These are phyloP conservation scores for Fusarium hainanense DNA, from an alignment of 2,329 filamentous ascomycete genomes.

Conservation along the genomic window DNA sequence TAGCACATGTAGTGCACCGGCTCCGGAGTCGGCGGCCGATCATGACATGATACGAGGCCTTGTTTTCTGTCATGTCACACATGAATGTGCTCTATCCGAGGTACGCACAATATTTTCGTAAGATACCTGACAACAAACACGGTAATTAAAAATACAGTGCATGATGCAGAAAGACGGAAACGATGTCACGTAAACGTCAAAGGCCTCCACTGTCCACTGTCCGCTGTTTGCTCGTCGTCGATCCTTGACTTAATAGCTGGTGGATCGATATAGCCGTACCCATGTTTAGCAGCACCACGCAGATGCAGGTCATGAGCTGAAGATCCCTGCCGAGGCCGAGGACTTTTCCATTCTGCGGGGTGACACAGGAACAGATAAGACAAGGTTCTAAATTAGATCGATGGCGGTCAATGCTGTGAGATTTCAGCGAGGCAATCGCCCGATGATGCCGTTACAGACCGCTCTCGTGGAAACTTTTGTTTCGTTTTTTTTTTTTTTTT, in stretches of 20 bases:
- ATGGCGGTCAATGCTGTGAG: constrained; percentile 38
- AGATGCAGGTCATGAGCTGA: constrained; percentile 34
- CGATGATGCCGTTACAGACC: constrained; percentile 34
- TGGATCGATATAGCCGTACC: constrained; percentile 5
- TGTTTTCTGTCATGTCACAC: neutral
- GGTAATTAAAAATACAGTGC: constrained; percentile 1
- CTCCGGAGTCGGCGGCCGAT: constrained; percentile 21
- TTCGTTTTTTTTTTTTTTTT: neutral
- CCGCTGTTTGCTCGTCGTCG: neutral
- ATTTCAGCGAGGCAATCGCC: constrained; percentile 22
- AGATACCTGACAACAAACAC: neutral
- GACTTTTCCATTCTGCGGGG: constrained; percentile 12
- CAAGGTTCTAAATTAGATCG: constrained; percentile 12
- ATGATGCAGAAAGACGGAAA: constrained; percentile 2
- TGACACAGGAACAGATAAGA: constrained; percentile 11
- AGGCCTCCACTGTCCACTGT: constrained; percentile 7
- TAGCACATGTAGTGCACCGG: constrained; percentile 20
- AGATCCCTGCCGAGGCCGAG: constrained; percentile 34
- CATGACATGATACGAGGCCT: constrained; percentile 13
- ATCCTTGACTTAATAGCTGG: constrained; percentile 2
- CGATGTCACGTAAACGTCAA: constrained; percentile 16
- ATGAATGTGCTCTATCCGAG: constrained; percentile 21
- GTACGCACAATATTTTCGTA: neutral
- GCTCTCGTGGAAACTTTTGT: constrained; percentile 19
- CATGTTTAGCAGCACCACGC: constrained; percentile 41